Percentiles rank a stretch among this genome's conserved stretches.
phyloP scores from a whole-genome alignment of 352 stramenopile species.

The Globisporangium megalacanthum region DNA sequence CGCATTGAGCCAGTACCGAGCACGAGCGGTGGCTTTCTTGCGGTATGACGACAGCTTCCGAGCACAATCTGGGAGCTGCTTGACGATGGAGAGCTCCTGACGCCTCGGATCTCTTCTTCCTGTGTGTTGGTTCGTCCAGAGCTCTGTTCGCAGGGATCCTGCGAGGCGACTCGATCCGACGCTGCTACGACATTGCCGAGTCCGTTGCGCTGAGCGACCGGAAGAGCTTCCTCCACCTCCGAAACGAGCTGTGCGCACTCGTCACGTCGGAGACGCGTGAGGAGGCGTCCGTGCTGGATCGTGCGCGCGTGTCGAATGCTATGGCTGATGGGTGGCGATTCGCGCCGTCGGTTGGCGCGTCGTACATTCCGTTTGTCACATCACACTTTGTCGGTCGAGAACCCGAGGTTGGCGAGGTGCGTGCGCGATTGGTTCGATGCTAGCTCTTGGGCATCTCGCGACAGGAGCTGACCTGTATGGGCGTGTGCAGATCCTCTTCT shows the following conservation, averaged over 20 bases:
- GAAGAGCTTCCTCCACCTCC: conserved; percentile 17
- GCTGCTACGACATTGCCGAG: conserved; percentile 29
- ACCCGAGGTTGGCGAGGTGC: conserved; percentile 36
- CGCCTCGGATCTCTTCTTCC: conserved; percentile 4
- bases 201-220: conserved; percentile 39
- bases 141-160: conserved; percentile 44
- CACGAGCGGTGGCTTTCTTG: conserved; percentile 42
- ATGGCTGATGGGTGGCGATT: conserved; percentile 15
- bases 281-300: conserved; percentile 17
- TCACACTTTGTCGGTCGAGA: conserved; percentile 52
- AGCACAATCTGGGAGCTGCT: neutral
- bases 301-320: conserved; percentile 5
- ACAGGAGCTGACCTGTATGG: too few species aligned
- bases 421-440: neutral
- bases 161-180: conserved; percentile 32
- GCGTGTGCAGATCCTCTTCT: conserved; percentile 21
- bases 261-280: conserved; percentile 9
- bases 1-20: conserved; percentile 26
- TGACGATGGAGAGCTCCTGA: neutral
- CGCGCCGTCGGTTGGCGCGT: conserved; percentile 30
- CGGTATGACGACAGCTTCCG: conserved; percentile 17
- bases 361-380: conserved; percentile 53
- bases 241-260: conserved; percentile 29
- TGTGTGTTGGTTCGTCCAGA: conserved; percentile 12
- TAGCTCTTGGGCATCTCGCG: too few species aligned